Conservation (phyloP, 768 basidiomycete genomes). For the Boletellus emodensis region DNA sequence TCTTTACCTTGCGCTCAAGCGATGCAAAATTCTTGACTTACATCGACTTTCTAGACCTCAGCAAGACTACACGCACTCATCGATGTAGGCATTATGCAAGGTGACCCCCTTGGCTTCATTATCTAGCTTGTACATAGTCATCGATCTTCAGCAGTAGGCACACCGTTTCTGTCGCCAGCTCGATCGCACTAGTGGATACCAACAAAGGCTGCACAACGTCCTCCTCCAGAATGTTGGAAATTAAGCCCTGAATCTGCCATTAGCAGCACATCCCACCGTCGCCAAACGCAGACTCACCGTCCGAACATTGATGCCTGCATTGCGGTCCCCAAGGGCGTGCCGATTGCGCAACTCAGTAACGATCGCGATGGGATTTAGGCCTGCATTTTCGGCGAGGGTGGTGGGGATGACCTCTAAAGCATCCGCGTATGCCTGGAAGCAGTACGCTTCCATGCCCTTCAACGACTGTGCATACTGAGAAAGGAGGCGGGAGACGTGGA, state of each 20-base stretch:
- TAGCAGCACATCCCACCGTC: not conserved
- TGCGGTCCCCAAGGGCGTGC: conserved; percentile 91
- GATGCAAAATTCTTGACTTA: not conserved
- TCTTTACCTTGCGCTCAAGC: not conserved
- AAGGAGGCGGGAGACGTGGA: conserved; percentile 89
- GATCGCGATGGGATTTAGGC: conserved; percentile 95
- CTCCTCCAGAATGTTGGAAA: conserved; percentile 96
- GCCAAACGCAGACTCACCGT: conserved; percentile 53
- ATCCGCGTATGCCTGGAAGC: conserved; percentile 98
- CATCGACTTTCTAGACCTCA: not conserved
- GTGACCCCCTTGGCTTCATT: conserved; percentile 11
- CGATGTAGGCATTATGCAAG: not conserved
- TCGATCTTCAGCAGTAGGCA: conserved; percentile 94
- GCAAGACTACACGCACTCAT: too few species aligned
- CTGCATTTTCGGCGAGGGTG: conserved; percentile 97
- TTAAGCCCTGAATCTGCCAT: conserved; percentile 63
- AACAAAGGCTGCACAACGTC: conserved; percentile 95
- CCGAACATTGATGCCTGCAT: conserved; percentile 96
- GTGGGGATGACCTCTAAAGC: conserved; percentile 97
- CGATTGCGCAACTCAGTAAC: conserved; percentile 97
- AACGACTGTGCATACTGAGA: conserved; percentile 89
- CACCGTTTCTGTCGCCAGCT: conserved; percentile 97
- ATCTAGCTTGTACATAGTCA: conserved; percentile 83
- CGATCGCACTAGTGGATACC: conserved; percentile 92
- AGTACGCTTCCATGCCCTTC: conserved; percentile 98